These are phyloP conservation scores for Solanum chiquidenum DNA, from an alignment of 257 asterid genomes.

Conservation along the genomic window DNA sequence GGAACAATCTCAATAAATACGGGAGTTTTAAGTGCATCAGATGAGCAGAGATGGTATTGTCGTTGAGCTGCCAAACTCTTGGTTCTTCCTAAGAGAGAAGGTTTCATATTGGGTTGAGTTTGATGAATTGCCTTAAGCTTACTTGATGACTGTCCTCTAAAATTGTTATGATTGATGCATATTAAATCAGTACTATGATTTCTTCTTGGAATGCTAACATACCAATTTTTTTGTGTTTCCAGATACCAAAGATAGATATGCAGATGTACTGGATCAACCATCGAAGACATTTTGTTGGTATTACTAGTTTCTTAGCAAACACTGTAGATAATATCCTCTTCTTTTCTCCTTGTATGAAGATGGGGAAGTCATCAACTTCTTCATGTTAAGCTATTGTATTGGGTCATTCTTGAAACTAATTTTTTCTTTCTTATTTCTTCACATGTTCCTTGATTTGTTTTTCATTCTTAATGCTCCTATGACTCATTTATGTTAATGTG, in stretches of 20 bases:
- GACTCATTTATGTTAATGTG: neutral
- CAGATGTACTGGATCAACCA: neutral
- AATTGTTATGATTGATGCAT: neutral
- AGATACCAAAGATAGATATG: neutral
- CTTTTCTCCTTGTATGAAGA: neutral
- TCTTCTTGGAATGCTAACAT: neutral
- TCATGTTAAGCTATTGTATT: neutral
- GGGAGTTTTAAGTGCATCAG: neutral
- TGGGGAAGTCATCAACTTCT: neutral
- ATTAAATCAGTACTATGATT: neutral
- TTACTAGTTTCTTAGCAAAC: neutral
- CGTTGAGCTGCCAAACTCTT: neutral
- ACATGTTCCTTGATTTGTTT: neutral
- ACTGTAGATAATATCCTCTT: neutral
- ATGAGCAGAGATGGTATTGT: neutral
- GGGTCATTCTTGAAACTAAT: neutral
- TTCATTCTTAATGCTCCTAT: neutral
- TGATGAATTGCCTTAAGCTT: neutral
- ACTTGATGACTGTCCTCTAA: neutral
- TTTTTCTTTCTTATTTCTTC: neutral
- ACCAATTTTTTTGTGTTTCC: neutral
- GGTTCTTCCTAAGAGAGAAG: neutral
- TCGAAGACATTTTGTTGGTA: neutral
- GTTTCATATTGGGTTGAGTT: neutral
- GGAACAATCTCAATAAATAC: neutral